phyloP scores from a whole-genome alignment of 192 early-diverging fungal genomes.

The Backusella psychrophila region DNA sequence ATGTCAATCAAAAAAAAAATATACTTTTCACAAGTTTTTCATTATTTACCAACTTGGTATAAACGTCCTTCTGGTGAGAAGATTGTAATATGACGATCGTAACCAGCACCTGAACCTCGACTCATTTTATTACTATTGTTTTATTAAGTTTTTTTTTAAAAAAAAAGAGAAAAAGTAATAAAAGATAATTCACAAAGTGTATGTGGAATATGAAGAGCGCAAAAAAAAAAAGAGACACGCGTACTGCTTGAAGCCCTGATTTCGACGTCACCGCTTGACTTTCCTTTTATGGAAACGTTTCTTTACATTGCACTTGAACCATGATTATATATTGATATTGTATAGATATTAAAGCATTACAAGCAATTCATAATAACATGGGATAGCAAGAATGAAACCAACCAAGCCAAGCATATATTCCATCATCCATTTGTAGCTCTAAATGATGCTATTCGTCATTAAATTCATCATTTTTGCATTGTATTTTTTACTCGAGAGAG shows the following conservation, averaged over 20 bases:
- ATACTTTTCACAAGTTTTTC: neutral
- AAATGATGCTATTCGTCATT: neutral
- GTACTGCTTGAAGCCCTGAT: neutral
- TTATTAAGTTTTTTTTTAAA: neutral
- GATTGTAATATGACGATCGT: constrained; percentile 99
- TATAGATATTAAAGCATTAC: no score
- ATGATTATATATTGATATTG: no score
- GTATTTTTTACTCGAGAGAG: neutral
- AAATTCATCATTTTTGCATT: neutral
- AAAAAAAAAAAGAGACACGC: neutral
- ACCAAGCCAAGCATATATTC: neutral
- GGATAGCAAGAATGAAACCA: neutral
- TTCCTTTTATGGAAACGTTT: neutral
- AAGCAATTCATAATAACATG: no score
- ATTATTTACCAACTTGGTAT: constrained; percentile 92
- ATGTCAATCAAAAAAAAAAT: neutral
- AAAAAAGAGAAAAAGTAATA: neutral
- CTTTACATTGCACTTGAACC: no score
- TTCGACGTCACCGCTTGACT: neutral
- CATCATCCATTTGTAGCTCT: neutral
- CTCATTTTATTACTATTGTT: constrained; percentile 19
- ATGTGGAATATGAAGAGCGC: neutral
- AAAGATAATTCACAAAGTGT: no score
- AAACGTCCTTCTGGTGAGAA: constrained; percentile 99
- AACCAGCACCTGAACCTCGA: constrained; percentile 62